These are phyloP conservation scores for Nicotiana obtusifolia DNA, from an alignment of 257 asterid genomes.

Conservation along the genomic window DNA sequence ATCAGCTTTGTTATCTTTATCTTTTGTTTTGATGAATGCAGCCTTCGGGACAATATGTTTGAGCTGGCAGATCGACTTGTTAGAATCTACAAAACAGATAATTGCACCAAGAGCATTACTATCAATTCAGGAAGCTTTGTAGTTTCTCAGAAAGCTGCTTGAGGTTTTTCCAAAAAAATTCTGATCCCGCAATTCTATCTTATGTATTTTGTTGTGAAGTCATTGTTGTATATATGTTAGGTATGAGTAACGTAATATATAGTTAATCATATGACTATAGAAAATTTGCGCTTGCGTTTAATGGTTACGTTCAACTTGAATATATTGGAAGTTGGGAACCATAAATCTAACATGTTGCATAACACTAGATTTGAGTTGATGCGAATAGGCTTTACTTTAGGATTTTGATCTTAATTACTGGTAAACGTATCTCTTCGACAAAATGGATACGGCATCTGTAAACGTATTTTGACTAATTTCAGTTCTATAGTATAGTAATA, in stretches of 20 bases:
- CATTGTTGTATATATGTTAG: background rate
- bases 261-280: background rate
- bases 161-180: slow-evolving; percentile 14
- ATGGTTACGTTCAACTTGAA: background rate
- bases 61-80: slow-evolving; percentile 94
- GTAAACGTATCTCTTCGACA: slow-evolving; percentile 43
- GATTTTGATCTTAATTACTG: slow-evolving; percentile 38
- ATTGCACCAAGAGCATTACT: slow-evolving; percentile 90
- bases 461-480: background rate
- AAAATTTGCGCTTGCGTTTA: background rate
- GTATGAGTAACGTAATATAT: background rate
- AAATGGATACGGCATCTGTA: slow-evolving; percentile 38
- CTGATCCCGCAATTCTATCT: background rate
- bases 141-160: slow-evolving; percentile 59
- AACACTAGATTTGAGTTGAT: slow-evolving; percentile 45
- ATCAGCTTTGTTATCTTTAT: background rate
- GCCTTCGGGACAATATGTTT: slow-evolving; percentile 94
- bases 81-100: slow-evolving; percentile 92
- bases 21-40: slow-evolving; percentile 25
- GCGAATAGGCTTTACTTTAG: slow-evolving; percentile 40
- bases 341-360: slow-evolving; percentile 17
- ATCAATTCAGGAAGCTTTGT: slow-evolving; percentile 94
- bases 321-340: background rate
- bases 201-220: background rate
- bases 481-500: background rate